These are phyloP conservation scores for Silene noctiflora DNA, from an alignment of 179 eudicot genomes.

Conservation along the genomic window DNA sequence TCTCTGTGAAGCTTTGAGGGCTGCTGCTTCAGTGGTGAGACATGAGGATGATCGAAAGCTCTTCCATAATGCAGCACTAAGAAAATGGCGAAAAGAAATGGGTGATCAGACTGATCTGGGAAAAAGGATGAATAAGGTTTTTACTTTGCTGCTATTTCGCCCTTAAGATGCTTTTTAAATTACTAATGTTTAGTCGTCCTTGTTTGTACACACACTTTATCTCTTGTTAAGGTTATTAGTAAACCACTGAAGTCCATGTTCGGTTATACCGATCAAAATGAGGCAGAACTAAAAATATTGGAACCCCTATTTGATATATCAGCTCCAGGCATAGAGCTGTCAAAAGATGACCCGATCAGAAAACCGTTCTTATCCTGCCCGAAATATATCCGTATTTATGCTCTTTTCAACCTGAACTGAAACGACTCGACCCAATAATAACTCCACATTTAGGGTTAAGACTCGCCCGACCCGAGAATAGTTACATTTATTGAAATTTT, in stretches of 20 bases:
- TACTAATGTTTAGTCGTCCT: neutral
- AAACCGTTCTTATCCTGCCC: too few relatives aligned
- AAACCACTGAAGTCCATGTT: too few relatives aligned
- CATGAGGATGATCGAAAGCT: conserved; percentile 64
- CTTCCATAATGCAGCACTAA: conserved; percentile 65
- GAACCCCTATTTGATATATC: neutral
- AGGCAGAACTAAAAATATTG: neutral
- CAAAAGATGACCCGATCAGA: too few relatives aligned
- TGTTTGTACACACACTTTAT: neutral
- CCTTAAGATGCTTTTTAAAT: neutral
- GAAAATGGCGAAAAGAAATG: conserved; percentile 78
- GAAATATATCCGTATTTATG: too few relatives aligned
- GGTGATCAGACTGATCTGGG: conserved; percentile 48
- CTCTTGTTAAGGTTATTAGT: neutral
- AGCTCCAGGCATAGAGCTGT: too few relatives aligned
- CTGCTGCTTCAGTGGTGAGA: conserved; percentile 51
- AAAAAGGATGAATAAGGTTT: conserved; percentile 53
- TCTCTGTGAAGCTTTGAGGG: conserved; percentile 66
- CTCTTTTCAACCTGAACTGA: too few relatives aligned
- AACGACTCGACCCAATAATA: too few relatives aligned
- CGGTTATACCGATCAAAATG: neutral
- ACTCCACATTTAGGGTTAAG: too few relatives aligned
- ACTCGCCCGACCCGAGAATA: too few relatives aligned
- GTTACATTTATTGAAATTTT: too few relatives aligned
- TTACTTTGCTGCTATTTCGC: neutral